Evolutionary conservation across 2,329 filamentous ascomycete species (phyloP), one percentile per base, ranked within the genome.

Genomic region (Apiospora kogelbergensis): DNA sequence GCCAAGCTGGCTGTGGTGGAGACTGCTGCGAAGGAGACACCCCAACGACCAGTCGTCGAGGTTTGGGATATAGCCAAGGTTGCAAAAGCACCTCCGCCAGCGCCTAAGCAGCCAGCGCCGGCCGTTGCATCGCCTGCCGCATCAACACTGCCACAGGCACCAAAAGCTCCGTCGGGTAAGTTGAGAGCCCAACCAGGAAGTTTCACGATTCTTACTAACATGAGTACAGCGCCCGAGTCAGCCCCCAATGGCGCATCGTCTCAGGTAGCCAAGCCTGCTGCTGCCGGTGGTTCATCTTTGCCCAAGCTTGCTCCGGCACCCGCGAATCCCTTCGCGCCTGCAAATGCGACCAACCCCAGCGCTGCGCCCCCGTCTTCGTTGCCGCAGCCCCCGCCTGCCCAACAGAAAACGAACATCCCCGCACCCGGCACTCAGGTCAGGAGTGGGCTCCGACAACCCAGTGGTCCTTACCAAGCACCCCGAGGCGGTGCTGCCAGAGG

Each of bases 41-140:
- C 95, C 0, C 86, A 95, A 74, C 90, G 90, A 77, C 89, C 94
- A 0, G 94, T 98, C 4, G 88, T 84, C 11, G 94, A 98, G 79
- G 95, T 98, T 0, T 98, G 93, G 93, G 90, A 91, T 72, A 83
- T 93, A 67, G 94, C 92, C 0, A 95, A 95, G 80, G 84, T 81
- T 67, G 87, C 89, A 13, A 91, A 89, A 77, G 84, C 87, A 10
- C 73, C 76, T 15, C 76, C 78, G 24, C 72, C 71, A 5, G 69
- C 73, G 1, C 70, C 76, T 22, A 76, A 77, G 20, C 81, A 77
- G 71, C 76, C 78, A 22, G 67, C 72, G 9, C 72, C 68, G 30
- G 57, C 63, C 10, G 33, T 20, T n/a, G 44, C 68, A 30, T 26
- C 65, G 63, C 45, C 64, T 65, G 45, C 67, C 37, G 46, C 63